Percentiles rank a stretch among this genome's conserved stretches.
Evolutionary conservation across 2,329 filamentous ascomycete species (phyloP).

Genomic region (Blumeria hordei): DNA sequence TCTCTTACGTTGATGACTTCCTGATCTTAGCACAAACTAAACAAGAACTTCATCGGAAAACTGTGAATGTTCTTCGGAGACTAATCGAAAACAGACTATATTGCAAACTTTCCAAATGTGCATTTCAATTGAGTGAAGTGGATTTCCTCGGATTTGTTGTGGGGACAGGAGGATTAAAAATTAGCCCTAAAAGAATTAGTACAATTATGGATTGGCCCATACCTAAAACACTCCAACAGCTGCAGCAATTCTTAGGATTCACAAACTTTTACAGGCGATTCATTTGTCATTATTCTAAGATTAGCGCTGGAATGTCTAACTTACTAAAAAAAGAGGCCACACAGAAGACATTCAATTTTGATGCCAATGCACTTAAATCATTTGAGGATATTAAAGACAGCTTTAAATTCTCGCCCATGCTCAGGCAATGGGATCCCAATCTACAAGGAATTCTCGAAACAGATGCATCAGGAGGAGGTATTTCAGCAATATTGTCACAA

Average conservation of each 20-base stretch:
- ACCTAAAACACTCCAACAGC: constrained; percentile 1
- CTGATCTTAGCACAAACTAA: neutral
- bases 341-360: neutral
- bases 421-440: neutral
- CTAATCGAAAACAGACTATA: neutral
- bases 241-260: neutral
- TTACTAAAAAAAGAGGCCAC: neutral
- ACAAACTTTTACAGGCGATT: constrained; percentile 1
- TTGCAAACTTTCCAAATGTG: constrained; percentile 1
- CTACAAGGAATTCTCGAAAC: constrained; percentile 1
- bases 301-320: neutral
- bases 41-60: neutral
- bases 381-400: neutral
- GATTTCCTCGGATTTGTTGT: neutral
- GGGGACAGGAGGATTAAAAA: neutral
- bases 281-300: neutral
- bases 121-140: neutral
- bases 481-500: neutral
- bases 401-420: neutral
- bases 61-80: neutral
- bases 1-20: neutral
- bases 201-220: neutral
- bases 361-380: neutral
- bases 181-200: neutral
- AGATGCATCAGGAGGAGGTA: neutral